Base-by-base conservation (phyloP, 192 early-diverging fungal genomes). In the Obelidium mucronatum region DNA sequence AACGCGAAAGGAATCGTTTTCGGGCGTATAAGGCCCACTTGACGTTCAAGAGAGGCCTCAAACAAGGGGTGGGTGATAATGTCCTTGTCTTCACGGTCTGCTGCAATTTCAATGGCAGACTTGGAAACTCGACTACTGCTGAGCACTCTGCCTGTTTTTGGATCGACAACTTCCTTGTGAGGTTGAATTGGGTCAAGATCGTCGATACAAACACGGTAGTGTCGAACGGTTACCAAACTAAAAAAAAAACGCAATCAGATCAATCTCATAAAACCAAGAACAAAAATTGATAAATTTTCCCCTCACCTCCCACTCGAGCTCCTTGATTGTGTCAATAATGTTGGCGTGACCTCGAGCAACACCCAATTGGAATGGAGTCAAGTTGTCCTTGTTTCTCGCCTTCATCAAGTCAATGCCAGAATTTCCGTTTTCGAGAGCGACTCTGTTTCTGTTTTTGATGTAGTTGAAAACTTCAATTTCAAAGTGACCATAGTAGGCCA, bases 1-100 rank as follows among this genome's bases (percentile, higher is more conserved):
- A 65, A 2, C 73, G 73, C 13, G 64, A 24, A 26, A 52, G 33
- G 76, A 80, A 80, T n/a, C 36, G 78, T 42, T 61, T 59, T 19
- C 63, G 66, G 3, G 55, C 75, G 40, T 80, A 80, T 2, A 80
- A 48, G 53, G 30, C 51, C 79, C 79, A 80, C 39, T 80, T 80
- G 35, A 63, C 74, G 28, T 67, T 17, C 15, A 79, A 62, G 28
- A 79, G 58, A n/a, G 36, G 52, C 30, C 22, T 62, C 51, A 67
- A 80, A 74, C n/a, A 80, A n/a, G 3, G 75, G 75, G 48, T 67
- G 58, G 22, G 19, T 71, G 33, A 78, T 64, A 24, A 74, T 59
- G 4, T 2, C 63, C 31, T 60, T 77, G 58, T 80, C 66, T 51
- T 77, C 36, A 2, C 37, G 78, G 31, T 58, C 40, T 6, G 71